These are phyloP conservation scores for Daldinia sp. DNA, from an alignment of 2,329 filamentous ascomycete genomes.

Conservation along the genomic window DNA sequence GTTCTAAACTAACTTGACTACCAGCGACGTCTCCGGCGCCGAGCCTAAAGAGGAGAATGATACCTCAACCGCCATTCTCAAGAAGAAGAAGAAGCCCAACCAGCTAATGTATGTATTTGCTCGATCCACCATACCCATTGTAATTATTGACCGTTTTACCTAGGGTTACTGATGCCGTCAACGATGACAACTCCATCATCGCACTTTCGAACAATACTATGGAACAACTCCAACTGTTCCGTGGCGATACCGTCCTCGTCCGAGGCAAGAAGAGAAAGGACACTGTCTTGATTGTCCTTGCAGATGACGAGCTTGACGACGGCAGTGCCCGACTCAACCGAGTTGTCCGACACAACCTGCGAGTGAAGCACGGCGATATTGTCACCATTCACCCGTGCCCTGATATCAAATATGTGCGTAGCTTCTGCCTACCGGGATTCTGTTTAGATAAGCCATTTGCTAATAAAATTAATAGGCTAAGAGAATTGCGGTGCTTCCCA, in stretches of 20 bases:
- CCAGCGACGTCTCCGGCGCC: constrained; percentile 88
- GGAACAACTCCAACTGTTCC: constrained; percentile 98
- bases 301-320: constrained; percentile 97
- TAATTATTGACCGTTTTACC: constrained; percentile 43
- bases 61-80: constrained; percentile 94
- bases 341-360: constrained; percentile 96
- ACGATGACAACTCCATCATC: constrained; percentile 99
- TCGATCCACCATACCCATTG: not conserved
- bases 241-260: constrained; percentile 96
- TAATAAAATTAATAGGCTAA: constrained; percentile 77
- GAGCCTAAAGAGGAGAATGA: constrained; percentile 92
- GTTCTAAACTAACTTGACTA: constrained; percentile 53
- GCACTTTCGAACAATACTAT: constrained; percentile 98
- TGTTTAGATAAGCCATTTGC: constrained; percentile 16
- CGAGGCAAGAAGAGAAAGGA: constrained; percentile 99
- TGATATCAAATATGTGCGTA: constrained; percentile 98
- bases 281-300: constrained; percentile 95
- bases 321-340: constrained; percentile 98
- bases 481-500: constrained; percentile 97
- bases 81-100: constrained; percentile 99
- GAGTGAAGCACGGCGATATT: constrained; percentile 98
- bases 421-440: constrained; percentile 3
- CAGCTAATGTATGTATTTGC: constrained; percentile 80
- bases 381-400: constrained; percentile 97
- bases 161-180: constrained; percentile 97